A percentile compares a stretch with the other conserved stretches of the same genome.
Evolutionary conservation across 2,329 filamentous ascomycete species (phyloP).

Genomic region (Pseudogymnoascus sp.): DNA sequence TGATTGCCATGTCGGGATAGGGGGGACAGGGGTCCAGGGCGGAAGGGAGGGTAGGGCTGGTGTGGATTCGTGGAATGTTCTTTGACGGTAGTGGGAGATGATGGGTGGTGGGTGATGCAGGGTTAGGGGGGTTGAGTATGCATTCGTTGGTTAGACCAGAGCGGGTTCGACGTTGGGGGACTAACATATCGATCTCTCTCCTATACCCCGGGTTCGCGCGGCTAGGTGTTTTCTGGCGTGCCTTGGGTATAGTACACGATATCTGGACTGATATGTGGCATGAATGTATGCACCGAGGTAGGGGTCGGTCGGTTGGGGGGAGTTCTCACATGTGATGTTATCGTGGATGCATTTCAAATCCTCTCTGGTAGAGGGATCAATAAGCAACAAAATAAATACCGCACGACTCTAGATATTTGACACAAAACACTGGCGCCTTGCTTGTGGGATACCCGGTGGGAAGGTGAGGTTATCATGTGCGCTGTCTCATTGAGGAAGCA

Average conservation of each 20-base stretch:
- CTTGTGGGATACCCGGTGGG: not conserved
- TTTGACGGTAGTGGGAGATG: not conserved
- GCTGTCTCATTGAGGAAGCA: not conserved
- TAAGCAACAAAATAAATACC: not conserved
- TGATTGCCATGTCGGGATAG: not conserved
- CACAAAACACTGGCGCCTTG: not conserved
- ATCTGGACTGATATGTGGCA: too few relatives aligned
- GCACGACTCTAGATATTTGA: not conserved
- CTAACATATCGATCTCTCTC: not conserved
- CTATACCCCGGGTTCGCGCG: not conserved
- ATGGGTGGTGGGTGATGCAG: not conserved
- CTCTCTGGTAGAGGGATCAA: not conserved
- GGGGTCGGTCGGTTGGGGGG: not conserved
- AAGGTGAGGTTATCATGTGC: not conserved
- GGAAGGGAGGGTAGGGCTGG: not conserved
- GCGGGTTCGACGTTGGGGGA: not conserved
- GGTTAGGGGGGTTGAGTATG: not conserved
- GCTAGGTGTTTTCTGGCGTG: too few relatives aligned
- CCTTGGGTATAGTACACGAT: too few relatives aligned
- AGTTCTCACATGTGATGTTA: not conserved
- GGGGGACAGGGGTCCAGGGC: not conserved
- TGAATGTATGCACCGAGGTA: not conserved
- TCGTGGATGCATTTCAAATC: not conserved
- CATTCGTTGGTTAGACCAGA: too few relatives aligned
- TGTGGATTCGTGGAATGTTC: conserved; percentile 5